phyloP scores from a whole-genome alignment of 1,284 basidiomycete genomes.

The Phenoliferia sp. region DNA sequence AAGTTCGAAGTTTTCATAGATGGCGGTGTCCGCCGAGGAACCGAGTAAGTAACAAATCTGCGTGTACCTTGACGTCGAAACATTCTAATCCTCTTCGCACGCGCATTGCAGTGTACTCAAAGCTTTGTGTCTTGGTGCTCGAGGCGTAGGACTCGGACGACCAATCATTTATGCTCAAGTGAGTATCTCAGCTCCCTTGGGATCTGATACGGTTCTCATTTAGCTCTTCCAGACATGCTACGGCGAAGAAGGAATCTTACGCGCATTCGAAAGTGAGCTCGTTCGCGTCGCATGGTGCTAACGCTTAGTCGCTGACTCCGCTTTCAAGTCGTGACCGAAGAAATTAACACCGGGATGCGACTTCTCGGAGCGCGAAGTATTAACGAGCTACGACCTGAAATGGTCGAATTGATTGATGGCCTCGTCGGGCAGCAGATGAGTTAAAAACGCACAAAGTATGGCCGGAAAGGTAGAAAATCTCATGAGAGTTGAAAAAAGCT shows the following conservation, averaged over 20 bases:
- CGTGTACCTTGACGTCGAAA: not conserved
- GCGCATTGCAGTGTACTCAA: slow-evolving; percentile 74
- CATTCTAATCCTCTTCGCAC: not conserved
- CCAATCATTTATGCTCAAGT: slow-evolving; percentile 58
- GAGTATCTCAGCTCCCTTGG: not conserved
- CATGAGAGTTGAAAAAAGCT: too few relatives aligned
- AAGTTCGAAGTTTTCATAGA: slow-evolving; percentile 75
- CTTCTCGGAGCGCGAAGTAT: slow-evolving; percentile 38
- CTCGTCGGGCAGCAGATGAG: slow-evolving; percentile 4
- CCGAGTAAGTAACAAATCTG: slow-evolving; percentile 50
- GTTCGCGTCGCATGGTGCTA: not conserved
- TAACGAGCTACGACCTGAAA: slow-evolving; percentile 32
- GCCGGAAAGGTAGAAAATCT: too few relatives aligned
- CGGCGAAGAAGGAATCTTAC: slow-evolving; percentile 72
- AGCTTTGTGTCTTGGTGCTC: slow-evolving; percentile 83
- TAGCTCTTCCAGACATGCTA: slow-evolving; percentile 78
- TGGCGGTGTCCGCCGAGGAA: slow-evolving; percentile 82
- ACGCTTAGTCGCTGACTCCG: not conserved
- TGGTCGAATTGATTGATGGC: slow-evolving; percentile 17
- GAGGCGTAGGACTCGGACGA: slow-evolving; percentile 80
- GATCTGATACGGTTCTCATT: not conserved
- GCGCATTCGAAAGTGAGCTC: slow-evolving; percentile 50
- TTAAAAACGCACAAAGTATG: too few relatives aligned
- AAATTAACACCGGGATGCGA: slow-evolving; percentile 40
- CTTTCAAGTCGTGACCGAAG: slow-evolving; percentile 37